Base-by-base conservation (phyloP, 108 stramenopile species). In the Pseudonitzschia delicatissima region DNA sequence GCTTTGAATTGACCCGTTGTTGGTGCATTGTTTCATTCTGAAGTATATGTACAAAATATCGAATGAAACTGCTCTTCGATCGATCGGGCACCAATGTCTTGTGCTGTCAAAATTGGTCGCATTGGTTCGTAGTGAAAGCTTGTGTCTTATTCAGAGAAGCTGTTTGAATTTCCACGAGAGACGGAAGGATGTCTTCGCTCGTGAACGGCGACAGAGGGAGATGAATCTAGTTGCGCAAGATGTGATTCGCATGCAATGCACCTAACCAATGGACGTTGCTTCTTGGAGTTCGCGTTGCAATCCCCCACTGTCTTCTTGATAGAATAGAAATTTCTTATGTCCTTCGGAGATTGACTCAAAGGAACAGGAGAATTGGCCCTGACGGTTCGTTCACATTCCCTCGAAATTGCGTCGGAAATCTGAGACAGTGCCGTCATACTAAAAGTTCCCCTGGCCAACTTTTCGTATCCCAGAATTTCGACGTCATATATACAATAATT, bases 221-320 rank as follows among this genome's bases (percentile, higher is more conserved):
- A 53, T 6, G 52, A 25, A 26, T 53, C 52, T 27, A 53, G 26
- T 11, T 13, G 15, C 4, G 29, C 52, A 53, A 53, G 52, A 12
- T 26, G 23, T 8, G 52, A 53, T 27, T 53, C 26, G 25, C 26
- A 53, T 53, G 52, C 52, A 31, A 53, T 53, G 15, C 52, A 53
- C 15, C 52, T 21, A 23, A 53, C 52, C 23, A 53, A 53, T 28
- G 12, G 21, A 11, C 52, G n/a, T 31, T 26, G 52, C 27, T 28
- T 23, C 52, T 31, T 53, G 21, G 29, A 21, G 15, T 3, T 45
- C 45, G 15, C 15, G 15, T n/a, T 17, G n/a, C 45, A n/a, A 45
- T 15, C 45, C 15, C 18, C 18, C 11, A 18, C 18, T 15, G 45
- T 45, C 18, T 13, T 45, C 45, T 4, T 28, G 21, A 27, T 15